Evolutionary conservation across 352 stramenopile genomes (phyloP).

Genomic region (Phytopythium oedochilum): DNA sequence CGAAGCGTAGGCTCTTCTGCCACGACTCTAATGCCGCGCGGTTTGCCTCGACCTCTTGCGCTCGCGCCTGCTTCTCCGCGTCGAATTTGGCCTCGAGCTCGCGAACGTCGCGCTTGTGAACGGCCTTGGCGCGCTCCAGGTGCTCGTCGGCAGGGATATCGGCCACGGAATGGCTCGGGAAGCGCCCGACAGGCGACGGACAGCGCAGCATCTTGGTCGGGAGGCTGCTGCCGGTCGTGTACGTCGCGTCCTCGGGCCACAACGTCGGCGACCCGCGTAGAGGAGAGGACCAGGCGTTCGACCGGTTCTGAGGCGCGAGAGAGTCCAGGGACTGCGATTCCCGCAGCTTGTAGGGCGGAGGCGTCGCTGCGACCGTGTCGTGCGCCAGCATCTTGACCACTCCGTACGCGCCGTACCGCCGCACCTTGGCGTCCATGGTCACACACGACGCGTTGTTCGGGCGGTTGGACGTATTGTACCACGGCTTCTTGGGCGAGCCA

Average conservation of each 20-base stretch:
- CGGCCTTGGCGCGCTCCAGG: constrained; percentile 15
- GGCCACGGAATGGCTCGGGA: constrained; percentile 21
- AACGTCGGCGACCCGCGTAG: constrained; percentile 35
- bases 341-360: constrained; percentile 19
- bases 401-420: constrained; percentile 47
- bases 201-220: constrained; percentile 32
- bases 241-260: constrained; percentile 46
- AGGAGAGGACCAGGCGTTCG: constrained; percentile 26
- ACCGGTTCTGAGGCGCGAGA: constrained; percentile 17
- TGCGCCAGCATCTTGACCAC: constrained; percentile 32
- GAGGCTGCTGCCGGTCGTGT: constrained; percentile 27
- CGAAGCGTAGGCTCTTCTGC: constrained; percentile 30
- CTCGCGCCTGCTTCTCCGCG: constrained; percentile 23
- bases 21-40: constrained; percentile 16
- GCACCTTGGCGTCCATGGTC: constrained; percentile 42
- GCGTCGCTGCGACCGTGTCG: constrained; percentile 17
- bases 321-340: constrained; percentile 32
- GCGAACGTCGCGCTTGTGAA: constrained; percentile 19
- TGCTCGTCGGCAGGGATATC: constrained; percentile 13
- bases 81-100: constrained; percentile 27
- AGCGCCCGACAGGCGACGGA: constrained; percentile 35
- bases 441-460: constrained; percentile 20
- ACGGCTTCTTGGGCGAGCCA: constrained; percentile 29
- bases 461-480: constrained; percentile 45
- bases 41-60: constrained; percentile 28